Conservation (phyloP, 805 yeast genomes). For the Candida yuanshanica region DNA sequence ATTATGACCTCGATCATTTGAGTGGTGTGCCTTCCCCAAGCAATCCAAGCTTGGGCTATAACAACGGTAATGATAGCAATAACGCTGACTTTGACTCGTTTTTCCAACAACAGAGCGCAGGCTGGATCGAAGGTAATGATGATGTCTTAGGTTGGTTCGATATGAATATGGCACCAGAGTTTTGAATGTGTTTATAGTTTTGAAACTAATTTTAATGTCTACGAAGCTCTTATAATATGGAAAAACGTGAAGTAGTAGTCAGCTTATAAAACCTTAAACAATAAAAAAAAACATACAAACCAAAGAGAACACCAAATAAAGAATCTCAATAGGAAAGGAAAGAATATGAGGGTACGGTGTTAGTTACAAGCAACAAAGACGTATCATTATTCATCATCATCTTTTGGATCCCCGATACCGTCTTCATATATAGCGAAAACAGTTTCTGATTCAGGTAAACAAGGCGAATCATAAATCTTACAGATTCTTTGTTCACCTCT, state of each 20-base stretch:
- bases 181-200: no score
- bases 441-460: conserved; percentile 92
- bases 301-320: no score
- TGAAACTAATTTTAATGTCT: neutral
- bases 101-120: conserved; percentile 76
- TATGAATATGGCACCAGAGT: conserved; percentile 64
- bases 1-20: conserved; percentile 14
- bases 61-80: conserved; percentile 20
- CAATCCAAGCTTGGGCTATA: conserved; percentile 7
- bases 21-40: conserved; percentile 10
- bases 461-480: conserved; percentile 93
- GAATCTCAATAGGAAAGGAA: neutral
- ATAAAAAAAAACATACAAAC: no score
- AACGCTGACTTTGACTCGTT: conserved; percentile 44
- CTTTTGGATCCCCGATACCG: conserved; percentile 93
- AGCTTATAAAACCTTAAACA: no score
- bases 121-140: conserved; percentile 83
- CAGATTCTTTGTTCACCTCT: conserved; percentile 90
- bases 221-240: neutral
- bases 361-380: neutral
- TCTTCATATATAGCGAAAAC: conserved; percentile 94
- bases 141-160: conserved; percentile 95
- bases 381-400: conserved; percentile 30
- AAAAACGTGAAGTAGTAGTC: no score
- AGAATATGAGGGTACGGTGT: neutral